Evolutionary conservation across 495 filamentous ascomycete genomes (phyloP).

Genomic region (Penicillium roqueforti): DNA sequence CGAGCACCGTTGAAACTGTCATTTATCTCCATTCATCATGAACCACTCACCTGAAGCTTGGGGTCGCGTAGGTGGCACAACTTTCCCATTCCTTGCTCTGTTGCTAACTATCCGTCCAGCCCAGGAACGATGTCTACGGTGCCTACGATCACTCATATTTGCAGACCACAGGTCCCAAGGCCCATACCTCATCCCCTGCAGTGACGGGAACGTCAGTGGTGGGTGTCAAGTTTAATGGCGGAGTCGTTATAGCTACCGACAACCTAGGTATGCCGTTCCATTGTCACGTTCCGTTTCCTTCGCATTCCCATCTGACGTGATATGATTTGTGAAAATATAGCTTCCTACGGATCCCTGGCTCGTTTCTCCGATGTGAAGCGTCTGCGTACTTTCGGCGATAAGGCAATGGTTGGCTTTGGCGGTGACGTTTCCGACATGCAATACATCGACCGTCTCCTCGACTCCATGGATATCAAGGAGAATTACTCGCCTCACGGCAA

Average conservation of each 20-base stretch:
- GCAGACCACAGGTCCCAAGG: constrained; percentile 63
- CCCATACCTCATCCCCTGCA: constrained; percentile 83
- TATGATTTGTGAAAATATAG: constrained; percentile 39
- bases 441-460: constrained; percentile 85
- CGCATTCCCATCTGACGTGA: neutral
- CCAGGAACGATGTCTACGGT: constrained; percentile 93
- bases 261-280: constrained; percentile 69
- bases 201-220: constrained; percentile 96
- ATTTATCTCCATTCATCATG: constrained; percentile 50
- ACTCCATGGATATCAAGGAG: constrained; percentile 80
- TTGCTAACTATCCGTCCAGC: constrained; percentile 50
- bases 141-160: constrained; percentile 85
- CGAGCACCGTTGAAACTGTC: neutral
- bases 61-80: constrained; percentile 73
- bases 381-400: constrained; percentile 71
- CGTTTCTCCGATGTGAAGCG: constrained; percentile 93
- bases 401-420: constrained; percentile 78
- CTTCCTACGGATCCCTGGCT: constrained; percentile 94
- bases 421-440: constrained; percentile 99
- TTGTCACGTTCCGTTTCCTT: neutral
- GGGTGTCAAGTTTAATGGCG: constrained; percentile 90
- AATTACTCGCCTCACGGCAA: constrained; percentile 64
- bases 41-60: constrained; percentile 94
- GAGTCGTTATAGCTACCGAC: constrained; percentile 93
- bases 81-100: constrained; percentile 23